A percentile compares a stretch with the other conserved stretches of the same genome.
Conservation (phyloP, 2,329 filamentous ascomycete species). For the Huntiella savannae region DNA sequence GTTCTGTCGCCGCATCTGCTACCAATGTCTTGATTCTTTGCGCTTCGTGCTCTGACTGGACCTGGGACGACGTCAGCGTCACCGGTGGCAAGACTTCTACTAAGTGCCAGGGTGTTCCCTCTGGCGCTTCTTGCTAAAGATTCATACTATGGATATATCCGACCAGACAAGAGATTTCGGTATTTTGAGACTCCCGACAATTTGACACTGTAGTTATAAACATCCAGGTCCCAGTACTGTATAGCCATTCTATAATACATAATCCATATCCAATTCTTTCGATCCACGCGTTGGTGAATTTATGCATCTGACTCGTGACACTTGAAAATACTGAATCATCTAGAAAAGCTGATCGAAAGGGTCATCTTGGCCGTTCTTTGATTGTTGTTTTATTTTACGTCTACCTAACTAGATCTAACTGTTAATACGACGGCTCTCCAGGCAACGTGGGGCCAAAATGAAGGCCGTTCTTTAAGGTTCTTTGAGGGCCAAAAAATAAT, state of each 20-base stretch:
- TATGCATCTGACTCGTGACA: not conserved
- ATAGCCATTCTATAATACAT: no score
- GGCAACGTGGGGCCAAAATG: no score
- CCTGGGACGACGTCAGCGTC: conserved; percentile 28
- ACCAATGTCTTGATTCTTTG: conserved; percentile 34
- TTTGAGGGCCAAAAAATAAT: no score
- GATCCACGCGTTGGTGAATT: not conserved
- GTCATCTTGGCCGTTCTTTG: no score
- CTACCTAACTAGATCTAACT: no score
- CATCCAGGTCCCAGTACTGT: no score
- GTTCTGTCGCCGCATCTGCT: conserved; percentile 22
- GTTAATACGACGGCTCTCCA: no score
- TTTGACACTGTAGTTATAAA: no score
- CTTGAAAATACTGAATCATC: no score
- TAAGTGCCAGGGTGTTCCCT: conserved; percentile 16
- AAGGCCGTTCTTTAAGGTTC: no score
- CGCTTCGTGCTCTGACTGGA: conserved; percentile 31
- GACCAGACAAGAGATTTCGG: not conserved
- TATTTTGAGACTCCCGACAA: not conserved
- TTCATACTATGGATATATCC: not conserved
- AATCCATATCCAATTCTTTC: not conserved
- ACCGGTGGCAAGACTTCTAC: conserved; percentile 29
- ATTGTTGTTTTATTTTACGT: no score
- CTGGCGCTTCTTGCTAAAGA: conserved; percentile 8
- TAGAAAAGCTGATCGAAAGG: no score